Base-by-base conservation (phyloP, 805 yeast species). In the Zygoascus bituminiphila region DNA sequence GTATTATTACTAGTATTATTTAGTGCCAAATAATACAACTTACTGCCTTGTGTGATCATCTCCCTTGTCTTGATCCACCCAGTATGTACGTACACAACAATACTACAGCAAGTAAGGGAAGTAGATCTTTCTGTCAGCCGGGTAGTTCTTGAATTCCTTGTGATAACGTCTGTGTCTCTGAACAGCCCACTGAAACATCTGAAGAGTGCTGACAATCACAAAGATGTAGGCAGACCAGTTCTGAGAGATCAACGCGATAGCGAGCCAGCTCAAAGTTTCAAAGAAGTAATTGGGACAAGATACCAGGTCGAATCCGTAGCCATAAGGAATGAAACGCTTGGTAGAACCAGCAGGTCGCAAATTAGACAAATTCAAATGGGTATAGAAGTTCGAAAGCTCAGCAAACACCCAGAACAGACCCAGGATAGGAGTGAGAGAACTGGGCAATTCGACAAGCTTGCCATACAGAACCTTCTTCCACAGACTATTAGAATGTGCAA, bases 271-370 rank as follows among this genome's bases (percentile, higher is more conserved):
- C 56, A 83, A 67, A 40, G 78, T 69, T 72, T 93, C 98, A 64
- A 88, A 91, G 57, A 88, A 83, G 66, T 93, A 93, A 70, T 93
- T 93, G 56, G 98, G 98, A 65, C 88, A 84, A n/a, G 93, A 81
- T 31, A 89, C 85, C 50, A 73, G 66, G 51, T 78, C 74, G 62
- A 93, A 93, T 8, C 91, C 84, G 57, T 86, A 94, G 17, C 96
- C 96, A 52, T 74, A 73, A 20, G 98, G 94, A 57, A 84, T 82
- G 44, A 70, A 75, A 55, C 82, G 82, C 50, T 75, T 80, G 49
- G 74, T 79, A 45, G 78, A 69, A 39, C 78, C 79, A 38, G 69
- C 73, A 3, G 74, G 59, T 58, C 93, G 74, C 54, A 85, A 68
- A 24, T 62, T 54, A 7, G 75, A 59, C 42, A 93, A 76, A 48